phyloP scores from a whole-genome alignment of 139 green algal genomes.

The Chlorella sp. region DNA sequence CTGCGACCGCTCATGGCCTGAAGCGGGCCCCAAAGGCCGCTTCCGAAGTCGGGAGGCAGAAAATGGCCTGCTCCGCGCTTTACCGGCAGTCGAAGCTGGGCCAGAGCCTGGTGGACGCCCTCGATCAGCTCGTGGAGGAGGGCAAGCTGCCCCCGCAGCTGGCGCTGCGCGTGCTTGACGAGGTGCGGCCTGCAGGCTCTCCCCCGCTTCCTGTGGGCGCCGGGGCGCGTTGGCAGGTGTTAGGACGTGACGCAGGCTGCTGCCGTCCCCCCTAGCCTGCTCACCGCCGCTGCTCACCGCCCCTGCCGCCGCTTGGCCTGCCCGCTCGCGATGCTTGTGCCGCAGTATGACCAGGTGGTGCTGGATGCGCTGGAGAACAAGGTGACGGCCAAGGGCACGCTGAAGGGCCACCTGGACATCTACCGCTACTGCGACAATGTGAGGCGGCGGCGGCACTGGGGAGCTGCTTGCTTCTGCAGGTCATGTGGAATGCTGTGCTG shows the following conservation, averaged over 20 bases:
- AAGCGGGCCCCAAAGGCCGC: no score
- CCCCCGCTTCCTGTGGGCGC: no score
- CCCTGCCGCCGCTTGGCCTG: not conserved
- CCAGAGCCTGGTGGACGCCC: slow-evolving; percentile 52
- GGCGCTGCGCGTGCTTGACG: slow-evolving; percentile 49
- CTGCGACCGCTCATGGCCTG: no score
- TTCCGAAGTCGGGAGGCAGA: not conserved
- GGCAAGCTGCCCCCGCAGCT: slow-evolving; percentile 56
- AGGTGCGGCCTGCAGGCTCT: slow-evolving; percentile 37
- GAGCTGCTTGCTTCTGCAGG: not conserved
- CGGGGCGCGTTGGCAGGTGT: not conserved
- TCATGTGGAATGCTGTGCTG: no score
- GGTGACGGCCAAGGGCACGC: slow-evolving; percentile 33
- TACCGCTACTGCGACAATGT: slow-evolving; percentile 68
- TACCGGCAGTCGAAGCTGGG: slow-evolving; percentile 55
- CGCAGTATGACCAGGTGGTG: slow-evolving; percentile 24
- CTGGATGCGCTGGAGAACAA: slow-evolving; percentile 6
- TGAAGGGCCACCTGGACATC: slow-evolving; percentile 57
- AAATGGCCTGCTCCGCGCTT: slow-evolving; percentile 26
- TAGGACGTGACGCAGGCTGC: no score
- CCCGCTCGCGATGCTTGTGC: not conserved
- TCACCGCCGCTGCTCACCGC: not conserved
- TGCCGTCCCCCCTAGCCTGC: no score
- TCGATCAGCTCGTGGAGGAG: slow-evolving; percentile 52
- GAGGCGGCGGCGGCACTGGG: not conserved